phyloP scores from a whole-genome alignment of 257 asterid species.

The Coffea eugenioides region DNA sequence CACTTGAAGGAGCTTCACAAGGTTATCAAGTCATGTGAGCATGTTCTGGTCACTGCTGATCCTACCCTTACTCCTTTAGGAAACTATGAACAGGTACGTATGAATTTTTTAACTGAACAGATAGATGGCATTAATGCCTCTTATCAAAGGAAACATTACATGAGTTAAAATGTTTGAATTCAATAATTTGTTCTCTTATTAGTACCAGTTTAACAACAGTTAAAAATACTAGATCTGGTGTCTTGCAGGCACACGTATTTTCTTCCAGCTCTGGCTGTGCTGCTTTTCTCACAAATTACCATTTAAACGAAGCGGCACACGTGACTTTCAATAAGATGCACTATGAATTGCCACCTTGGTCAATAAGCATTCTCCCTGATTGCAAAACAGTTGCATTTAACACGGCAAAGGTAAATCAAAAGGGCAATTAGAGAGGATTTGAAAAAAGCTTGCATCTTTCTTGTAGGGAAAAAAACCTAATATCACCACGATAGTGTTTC shows the following conservation, averaged over 20 bases:
- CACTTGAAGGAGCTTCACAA: slow-evolving; percentile 83
- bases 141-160: not conserved
- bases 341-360: slow-evolving; percentile 92
- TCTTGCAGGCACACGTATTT: slow-evolving; percentile 66
- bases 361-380: slow-evolving; percentile 89
- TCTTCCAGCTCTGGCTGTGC: slow-evolving; percentile 68
- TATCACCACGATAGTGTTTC: not conserved
- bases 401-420: slow-evolving; percentile 74
- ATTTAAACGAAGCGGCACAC: slow-evolving; percentile 46
- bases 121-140: not conserved
- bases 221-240: not conserved
- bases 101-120: not conserved
- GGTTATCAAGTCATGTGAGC: slow-evolving; percentile 72
- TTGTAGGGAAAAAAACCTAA: not conserved
- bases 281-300: slow-evolving; percentile 83
- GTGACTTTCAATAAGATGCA: slow-evolving; percentile 65
- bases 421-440: not conserved
- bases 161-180: not conserved
- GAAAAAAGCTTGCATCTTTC: not conserved
- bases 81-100: slow-evolving; percentile 72
- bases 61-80: slow-evolving; percentile 59
- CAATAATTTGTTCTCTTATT: not conserved
- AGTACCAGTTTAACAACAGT: not conserved
- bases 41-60: slow-evolving; percentile 64
- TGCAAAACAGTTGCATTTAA: slow-evolving; percentile 66